Percentiles rank a stretch among this genome's conserved stretches.
These are phyloP conservation scores for Penicillium canescens DNA, from an alignment of 495 filamentous ascomycete species.

Conservation along the genomic window DNA sequence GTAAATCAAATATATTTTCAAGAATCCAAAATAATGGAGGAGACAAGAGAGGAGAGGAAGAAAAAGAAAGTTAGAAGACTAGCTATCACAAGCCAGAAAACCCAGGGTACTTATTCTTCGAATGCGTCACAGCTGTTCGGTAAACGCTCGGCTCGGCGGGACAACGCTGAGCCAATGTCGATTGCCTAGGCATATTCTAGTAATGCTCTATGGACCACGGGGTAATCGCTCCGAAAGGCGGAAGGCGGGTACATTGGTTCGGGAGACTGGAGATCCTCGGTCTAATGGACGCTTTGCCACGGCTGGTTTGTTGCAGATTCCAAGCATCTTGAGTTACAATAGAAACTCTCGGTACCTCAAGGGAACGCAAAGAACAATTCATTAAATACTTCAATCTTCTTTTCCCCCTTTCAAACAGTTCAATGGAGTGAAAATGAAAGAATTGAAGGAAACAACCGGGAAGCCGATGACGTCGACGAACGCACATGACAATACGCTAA, in stretches of 20 bases:
- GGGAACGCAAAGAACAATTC: background rate
- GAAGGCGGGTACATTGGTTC: slow-evolving; percentile 36
- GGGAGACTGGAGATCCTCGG: slow-evolving; percentile 46
- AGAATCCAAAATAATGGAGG: background rate
- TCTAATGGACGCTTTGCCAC: slow-evolving; percentile 35
- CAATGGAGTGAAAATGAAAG: background rate
- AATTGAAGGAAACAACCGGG: background rate
- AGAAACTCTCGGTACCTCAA: slow-evolving; percentile 16
- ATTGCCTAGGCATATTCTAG: slow-evolving; percentile 18
- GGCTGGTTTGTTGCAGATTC: background rate
- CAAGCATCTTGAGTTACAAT: background rate
- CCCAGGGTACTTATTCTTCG: slow-evolving; percentile 35
- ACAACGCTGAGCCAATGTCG: slow-evolving; percentile 20
- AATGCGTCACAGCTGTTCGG: slow-evolving; percentile 44
- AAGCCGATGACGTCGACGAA: slow-evolving; percentile 34
- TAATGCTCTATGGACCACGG: slow-evolving; percentile 26
- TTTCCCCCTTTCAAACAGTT: background rate
- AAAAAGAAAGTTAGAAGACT: slow-evolving; percentile 15
- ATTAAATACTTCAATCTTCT: background rate
- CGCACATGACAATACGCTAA: slow-evolving; percentile 32
- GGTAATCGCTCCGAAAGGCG: slow-evolving; percentile 29
- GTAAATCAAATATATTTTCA: slow-evolving; percentile 16
- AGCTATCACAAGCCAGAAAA: slow-evolving; percentile 37
- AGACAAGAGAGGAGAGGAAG: slow-evolving; percentile 9
- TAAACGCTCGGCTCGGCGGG: slow-evolving; percentile 50